Evolutionary conservation across 768 basidiomycete genomes (phyloP), one percentile per base, ranked within the genome.

Genomic region (Leccinum arenicola): DNA sequence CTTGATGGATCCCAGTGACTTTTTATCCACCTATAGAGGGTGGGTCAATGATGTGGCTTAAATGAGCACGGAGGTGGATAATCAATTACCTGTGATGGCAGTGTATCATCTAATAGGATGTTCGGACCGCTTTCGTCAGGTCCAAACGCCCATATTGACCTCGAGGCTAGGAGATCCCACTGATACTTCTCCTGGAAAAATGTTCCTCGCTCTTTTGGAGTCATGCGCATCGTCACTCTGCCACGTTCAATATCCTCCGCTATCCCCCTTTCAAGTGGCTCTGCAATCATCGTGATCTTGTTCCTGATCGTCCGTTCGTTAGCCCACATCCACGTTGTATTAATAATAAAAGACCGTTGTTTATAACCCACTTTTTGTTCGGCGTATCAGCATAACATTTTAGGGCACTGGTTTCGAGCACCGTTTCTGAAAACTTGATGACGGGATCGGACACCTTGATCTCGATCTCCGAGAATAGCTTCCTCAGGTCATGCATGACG

Each of bases 371-470:
- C 95, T 93, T 95, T 78, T 99, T 98, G 77, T 99, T 99, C 6
- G 97, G 97, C 31, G 97, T 98, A 67, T 98, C 97, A 17, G 97
- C 97, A 73, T 99, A 99, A 70, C 96, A 98, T 76, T 98, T 99
- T 63, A 99, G 76, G 4, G 96, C 97, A 64, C 91, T 94, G 33
- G 96, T 98, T 79, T 99, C 97, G 64, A 98, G 78, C 21, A 98
- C 96, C 2, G 97, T 99, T 78, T 99, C 97, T 70, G 93, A 91
- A 78, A 99, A 99, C 70, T 94, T 93, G 15, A 95, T 96, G 40
- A 98, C 95, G 2, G 97, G 97, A 78, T 99, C 97, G 23, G 96
- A 98, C 14, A 98, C 95, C 79, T 99, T 99, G 81, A 99, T 98
- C 80, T 99, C 97, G 66, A 98, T 97, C 78, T 99, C 97, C 31